Evolutionary conservation across 2,329 filamentous ascomycete species (phyloP).

Genomic region (Lachnellula hyalina): DNA sequence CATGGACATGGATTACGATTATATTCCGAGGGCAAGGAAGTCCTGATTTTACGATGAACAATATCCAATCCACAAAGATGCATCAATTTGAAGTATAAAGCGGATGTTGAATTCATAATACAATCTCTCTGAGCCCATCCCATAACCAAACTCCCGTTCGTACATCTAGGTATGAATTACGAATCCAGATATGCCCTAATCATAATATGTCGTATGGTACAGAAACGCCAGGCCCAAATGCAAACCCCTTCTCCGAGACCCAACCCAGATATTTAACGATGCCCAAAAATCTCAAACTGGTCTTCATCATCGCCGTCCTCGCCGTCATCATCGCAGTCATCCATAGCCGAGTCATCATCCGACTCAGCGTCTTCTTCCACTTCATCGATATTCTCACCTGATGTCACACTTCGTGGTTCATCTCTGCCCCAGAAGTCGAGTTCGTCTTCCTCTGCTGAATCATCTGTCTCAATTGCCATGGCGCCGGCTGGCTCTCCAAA

Average conservation of each 20-base stretch:
- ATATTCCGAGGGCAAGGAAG: no score
- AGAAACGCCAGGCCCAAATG: constrained; percentile 6
- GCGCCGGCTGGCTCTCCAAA: constrained; percentile 18
- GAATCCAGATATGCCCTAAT: neutral
- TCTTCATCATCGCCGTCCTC: constrained; percentile 44
- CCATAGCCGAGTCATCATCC: constrained; percentile 36
- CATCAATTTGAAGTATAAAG: no score
- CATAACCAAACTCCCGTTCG: neutral
- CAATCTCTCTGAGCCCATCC: neutral
- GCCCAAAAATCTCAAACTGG: constrained; percentile 46
- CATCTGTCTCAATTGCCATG: constrained; percentile 42
- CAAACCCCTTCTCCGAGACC: constrained; percentile 4
- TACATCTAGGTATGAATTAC: neutral
- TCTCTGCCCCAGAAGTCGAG: constrained; percentile 44
- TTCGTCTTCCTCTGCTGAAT: constrained; percentile 44
- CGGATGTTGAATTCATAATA: no score
- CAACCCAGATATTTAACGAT: constrained; percentile 35
- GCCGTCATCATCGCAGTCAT: constrained; percentile 35
- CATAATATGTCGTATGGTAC: neutral
- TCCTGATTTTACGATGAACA: no score
- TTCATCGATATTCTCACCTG: constrained; percentile 23
- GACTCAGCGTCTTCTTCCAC: constrained; percentile 27
- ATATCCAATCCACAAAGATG: no score
- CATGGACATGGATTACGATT: no score
- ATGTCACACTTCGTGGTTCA: constrained; percentile 33